phyloP scores from a whole-genome alignment of 2,329 filamentous ascomycete genomes.

The Colletotrichum sp. region DNA sequence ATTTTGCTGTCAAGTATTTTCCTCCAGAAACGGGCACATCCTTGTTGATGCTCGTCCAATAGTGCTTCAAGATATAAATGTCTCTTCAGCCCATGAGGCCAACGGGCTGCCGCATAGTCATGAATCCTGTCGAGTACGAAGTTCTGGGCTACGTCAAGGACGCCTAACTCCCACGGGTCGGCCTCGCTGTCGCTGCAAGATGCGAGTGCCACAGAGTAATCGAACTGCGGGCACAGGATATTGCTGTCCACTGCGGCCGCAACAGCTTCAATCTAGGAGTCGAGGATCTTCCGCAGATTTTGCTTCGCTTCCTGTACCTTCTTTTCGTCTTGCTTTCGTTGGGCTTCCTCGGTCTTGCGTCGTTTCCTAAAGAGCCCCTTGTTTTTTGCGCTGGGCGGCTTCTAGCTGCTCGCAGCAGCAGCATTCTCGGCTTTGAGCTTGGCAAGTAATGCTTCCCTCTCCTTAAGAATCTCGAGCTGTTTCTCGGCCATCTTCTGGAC shows the following conservation, averaged over 20 bases:
- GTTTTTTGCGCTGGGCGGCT: neutral
- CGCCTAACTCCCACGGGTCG: neutral
- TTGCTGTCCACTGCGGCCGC: neutral
- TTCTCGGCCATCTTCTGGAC: conserved; percentile 65
- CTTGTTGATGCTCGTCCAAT: neutral
- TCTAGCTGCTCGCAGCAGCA: conserved; percentile 37
- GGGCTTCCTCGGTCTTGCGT: neutral
- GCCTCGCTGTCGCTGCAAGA: neutral
- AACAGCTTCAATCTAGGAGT: neutral
- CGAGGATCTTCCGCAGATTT: neutral
- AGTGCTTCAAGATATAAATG: neutral
- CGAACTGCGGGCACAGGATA: neutral
- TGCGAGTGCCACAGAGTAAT: neutral
- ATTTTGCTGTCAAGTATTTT: neutral
- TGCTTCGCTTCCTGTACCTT: neutral
- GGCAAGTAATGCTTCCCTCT: conserved; percentile 67
- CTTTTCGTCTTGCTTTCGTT: neutral
- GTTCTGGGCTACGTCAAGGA: neutral
- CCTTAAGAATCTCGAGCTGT: conserved; percentile 65
- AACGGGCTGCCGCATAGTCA: neutral
- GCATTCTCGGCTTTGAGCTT: conserved; percentile 65
- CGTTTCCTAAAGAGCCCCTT: neutral
- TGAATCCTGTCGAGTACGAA: neutral
- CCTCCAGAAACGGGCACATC: neutral
- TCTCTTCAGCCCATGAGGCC: neutral